Evolutionary conservation across 1,284 basidiomycete genomes (phyloP).

Genomic region (Puccinia polysora): DNA sequence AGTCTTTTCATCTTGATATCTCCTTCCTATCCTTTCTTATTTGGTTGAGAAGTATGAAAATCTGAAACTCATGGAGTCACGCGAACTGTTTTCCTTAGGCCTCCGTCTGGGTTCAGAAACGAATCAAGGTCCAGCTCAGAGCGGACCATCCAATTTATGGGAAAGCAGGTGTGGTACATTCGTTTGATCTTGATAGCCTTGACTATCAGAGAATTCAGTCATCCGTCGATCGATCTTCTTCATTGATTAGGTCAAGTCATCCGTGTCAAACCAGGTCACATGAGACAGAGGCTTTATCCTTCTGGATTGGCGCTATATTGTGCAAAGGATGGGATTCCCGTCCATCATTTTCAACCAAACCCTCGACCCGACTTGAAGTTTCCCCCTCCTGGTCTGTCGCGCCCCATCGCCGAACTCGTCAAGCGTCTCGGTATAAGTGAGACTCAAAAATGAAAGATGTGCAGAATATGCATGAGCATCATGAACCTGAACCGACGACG

Average conservation of each 20-base stretch:
- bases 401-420: neutral
- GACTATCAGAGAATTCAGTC: neutral
- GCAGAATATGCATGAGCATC: too few relatives aligned
- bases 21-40: neutral
- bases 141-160: constrained; percentile 14
- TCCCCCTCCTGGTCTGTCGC: constrained; percentile 26
- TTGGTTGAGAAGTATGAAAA: too few relatives aligned
- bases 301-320: constrained; percentile 28
- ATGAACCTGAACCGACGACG: too few relatives aligned
- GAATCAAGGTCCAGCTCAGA: constrained; percentile 29
- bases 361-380: neutral
- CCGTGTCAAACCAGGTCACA: constrained; percentile 39
- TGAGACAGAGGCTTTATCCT: constrained; percentile 33
- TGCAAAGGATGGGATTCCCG: constrained; percentile 39
- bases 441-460: too few relatives aligned
- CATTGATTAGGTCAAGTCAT: constrained; percentile 16
- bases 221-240: neutral
- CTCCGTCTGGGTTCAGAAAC: constrained; percentile 37
- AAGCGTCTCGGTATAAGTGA: constrained; percentile 17
- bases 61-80: neutral
- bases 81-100: neutral
- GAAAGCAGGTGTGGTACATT: constrained; percentile 16
- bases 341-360: constrained; percentile 37
- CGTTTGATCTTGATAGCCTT: neutral
- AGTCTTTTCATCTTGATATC: neutral